These are phyloP conservation scores for Phytopythium helicoides DNA, from an alignment of 352 stramenopile genomes.

Conservation along the genomic window DNA sequence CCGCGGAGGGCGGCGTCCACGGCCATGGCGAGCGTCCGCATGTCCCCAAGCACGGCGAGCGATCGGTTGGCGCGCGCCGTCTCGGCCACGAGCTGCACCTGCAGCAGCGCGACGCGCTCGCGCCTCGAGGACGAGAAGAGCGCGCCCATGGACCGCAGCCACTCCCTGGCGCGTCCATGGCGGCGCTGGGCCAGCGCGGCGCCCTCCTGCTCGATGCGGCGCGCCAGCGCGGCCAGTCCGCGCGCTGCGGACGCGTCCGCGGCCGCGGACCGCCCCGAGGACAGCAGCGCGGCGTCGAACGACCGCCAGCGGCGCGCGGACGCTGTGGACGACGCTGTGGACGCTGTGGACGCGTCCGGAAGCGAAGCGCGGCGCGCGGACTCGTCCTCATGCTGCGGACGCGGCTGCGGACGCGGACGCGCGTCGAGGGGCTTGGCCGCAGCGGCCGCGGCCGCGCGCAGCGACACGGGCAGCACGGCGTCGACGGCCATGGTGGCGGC, in stretches of 20 bases:
- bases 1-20: constrained; percentile 22
- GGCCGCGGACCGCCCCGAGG: constrained; percentile 22
- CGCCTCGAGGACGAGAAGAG: constrained; percentile 46
- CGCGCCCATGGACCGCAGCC: constrained; percentile 44
- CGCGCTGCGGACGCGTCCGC: constrained; percentile 21
- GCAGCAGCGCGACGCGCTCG: constrained; percentile 56
- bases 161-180: constrained; percentile 38
- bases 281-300: constrained; percentile 25
- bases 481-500: constrained; percentile 20
- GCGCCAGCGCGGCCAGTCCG: constrained; percentile 35
- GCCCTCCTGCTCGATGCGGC: constrained; percentile 53
- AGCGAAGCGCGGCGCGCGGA: constrained; percentile 58
- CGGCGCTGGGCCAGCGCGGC: constrained; percentile 38
- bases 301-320: constrained; percentile 11
- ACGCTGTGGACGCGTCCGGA: constrained; percentile 14
- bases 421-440: neutral
- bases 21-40: constrained; percentile 34
- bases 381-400: constrained; percentile 17
- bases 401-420: neutral
- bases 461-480: constrained; percentile 9
- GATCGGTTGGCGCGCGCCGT: constrained; percentile 60
- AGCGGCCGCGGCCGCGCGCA: neutral
- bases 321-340: neutral
- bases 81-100: constrained; percentile 72
- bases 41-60: constrained; percentile 43